Evolutionary conservation across 1,139 yeast species (phyloP), one percentile per base, ranked within the genome.

Genomic region (Suhomyces bolitotheri): DNA sequence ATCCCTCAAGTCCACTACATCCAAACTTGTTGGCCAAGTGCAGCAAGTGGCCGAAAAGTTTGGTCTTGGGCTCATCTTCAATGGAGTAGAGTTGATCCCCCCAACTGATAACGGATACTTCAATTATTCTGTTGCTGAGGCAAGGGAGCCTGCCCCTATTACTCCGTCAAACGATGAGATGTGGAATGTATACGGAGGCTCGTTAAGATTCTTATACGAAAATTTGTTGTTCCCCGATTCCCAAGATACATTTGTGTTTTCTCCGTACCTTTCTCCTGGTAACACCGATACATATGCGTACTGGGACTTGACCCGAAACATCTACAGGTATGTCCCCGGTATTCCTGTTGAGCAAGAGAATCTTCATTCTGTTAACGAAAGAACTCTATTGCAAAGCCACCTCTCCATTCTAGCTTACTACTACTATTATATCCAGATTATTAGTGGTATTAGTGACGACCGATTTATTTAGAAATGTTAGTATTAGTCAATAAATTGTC

Each of bases 61-160:
- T 45, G 70, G 64, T 29, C 56, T 80, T 25, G 82, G 81, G 1
- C 53, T 80, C 4, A 43, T 58, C 6, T 57, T 60, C 31, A 64
- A 69, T 12, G 72, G 64, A 7, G 39, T 60, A 27, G 60, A 47
- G 10, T 24, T 71, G 7, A 41, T 45, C 5, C 49, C 56, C 19
- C 54, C 66, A 5, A 61, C 72, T 0, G 49, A 40, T 0, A 53
- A 58, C 11, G 84, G 84, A 3, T 58, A 63, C 34, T 75, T 82
- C 55, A 65, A 65, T 29, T 59, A 78, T 32, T 51, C 62, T 1
- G 44, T 64, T 25, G 38, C 43, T 4, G 60, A 54, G 17, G 52
- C 64, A 4, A 55, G 77, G 12, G 78, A 76, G 44, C 82, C 85
- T 5, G 78, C 87, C 0, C 88, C 88, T 3, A 56, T 75, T 4